Percentiles rank a stretch among this genome's conserved stretches.
phyloP scores from a whole-genome alignment of 2,329 filamentous ascomycete species.

The Scolecobasidium constrictum region DNA sequence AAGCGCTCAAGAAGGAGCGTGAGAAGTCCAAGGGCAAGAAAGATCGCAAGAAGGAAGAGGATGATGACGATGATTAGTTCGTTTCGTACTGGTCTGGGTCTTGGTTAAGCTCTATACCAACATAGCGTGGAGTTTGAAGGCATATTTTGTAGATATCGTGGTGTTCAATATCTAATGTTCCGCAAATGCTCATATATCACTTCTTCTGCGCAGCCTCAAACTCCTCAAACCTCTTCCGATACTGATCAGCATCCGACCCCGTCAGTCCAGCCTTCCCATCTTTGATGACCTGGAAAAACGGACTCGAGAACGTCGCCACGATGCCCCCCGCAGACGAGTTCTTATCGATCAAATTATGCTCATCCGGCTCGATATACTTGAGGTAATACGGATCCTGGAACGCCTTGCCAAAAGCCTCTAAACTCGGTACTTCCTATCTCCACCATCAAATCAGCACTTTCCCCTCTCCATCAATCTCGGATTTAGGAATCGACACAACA shows the following conservation, averaged over 20 bases:
- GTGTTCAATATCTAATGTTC: too few species aligned
- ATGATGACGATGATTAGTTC: conserved; percentile 4
- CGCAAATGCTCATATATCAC: too few species aligned
- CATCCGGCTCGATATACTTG: not conserved
- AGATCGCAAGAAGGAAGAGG: conserved; percentile 3
- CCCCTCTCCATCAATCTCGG: not conserved
- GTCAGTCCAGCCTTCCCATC: not conserved
- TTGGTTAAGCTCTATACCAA: not conserved
- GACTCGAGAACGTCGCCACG: not conserved
- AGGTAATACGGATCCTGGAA: not conserved
- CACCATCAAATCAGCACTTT: not conserved
- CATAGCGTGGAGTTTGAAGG: too few species aligned
- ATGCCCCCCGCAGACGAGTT: not conserved
- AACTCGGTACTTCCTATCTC: not conserved
- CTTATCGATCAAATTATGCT: conserved; percentile 1
- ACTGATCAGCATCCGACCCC: not conserved
- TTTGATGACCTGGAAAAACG: not conserved
- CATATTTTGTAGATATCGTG: too few species aligned
- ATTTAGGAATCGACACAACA: not conserved
- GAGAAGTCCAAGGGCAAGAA: conserved; percentile 16
- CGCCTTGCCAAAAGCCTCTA: not conserved
- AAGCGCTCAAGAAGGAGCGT: conserved; percentile 41
- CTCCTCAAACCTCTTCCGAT: not conserved
- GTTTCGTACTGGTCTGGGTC: not conserved
- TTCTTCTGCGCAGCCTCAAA: not conserved